Evolutionary conservation across 371 early-diverging fungal genomes (phyloP).

Genomic region (Sporodiniella umbellata): DNA sequence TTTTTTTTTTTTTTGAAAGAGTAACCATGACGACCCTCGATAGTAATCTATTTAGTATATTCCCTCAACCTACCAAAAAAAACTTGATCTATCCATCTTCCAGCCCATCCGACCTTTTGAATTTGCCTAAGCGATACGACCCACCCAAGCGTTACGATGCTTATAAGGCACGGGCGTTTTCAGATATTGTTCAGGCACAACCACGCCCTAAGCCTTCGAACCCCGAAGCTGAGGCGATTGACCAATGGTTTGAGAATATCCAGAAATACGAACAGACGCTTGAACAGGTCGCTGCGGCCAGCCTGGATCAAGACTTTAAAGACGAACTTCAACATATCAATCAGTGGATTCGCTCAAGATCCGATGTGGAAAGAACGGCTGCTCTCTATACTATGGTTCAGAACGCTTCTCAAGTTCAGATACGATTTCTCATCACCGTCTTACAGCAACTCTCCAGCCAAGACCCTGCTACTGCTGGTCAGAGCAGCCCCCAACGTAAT

Average conservation of each 20-base stretch:
- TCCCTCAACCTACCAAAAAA: slow-evolving; percentile 20
- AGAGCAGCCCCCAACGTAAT: too few species aligned
- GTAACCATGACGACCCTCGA: slow-evolving; percentile 37
- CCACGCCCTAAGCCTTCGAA: slow-evolving; percentile 16
- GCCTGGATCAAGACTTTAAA: slow-evolving; percentile 88
- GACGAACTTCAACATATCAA: slow-evolving; percentile 93
- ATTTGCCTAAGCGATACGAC: slow-evolving; percentile 2
- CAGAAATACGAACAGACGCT: slow-evolving; percentile 89
- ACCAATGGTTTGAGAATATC: slow-evolving; percentile 90
- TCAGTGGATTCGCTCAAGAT: slow-evolving; percentile 90
- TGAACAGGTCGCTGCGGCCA: slow-evolving; percentile 93
- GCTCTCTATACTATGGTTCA: slow-evolving; percentile 89
- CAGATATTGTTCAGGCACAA: slow-evolving; percentile 34
- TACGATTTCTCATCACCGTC: slow-evolving; percentile 90
- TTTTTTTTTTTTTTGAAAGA: slow-evolving; percentile 11
- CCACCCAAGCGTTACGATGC: background rate
- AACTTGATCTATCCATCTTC: slow-evolving; percentile 22
- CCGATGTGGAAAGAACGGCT: slow-evolving; percentile 91
- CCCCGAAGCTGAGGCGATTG: slow-evolving; percentile 75
- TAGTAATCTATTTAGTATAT: slow-evolving; percentile 30
- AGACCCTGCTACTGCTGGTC: slow-evolving; percentile 63
- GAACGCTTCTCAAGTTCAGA: slow-evolving; percentile 88
- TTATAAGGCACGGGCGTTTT: slow-evolving; percentile 15
- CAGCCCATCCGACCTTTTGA: slow-evolving; percentile 37
- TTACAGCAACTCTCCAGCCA: slow-evolving; percentile 84